Evolutionary conservation across 106 monocot species (phyloP).

Genomic region (Acorus gramineus): DNA sequence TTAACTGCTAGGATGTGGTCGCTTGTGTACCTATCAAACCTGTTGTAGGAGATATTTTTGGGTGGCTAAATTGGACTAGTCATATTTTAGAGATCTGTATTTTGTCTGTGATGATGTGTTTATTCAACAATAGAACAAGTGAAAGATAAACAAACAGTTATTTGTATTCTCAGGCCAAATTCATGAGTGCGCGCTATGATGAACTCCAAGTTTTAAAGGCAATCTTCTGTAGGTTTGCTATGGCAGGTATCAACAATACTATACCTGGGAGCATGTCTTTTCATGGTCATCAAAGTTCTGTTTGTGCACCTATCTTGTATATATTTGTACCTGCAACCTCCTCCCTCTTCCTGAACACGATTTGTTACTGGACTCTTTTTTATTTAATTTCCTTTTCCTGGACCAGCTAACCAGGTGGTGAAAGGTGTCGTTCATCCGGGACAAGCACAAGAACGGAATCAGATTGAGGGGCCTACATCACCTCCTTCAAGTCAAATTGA

Average conservation of each 20-base stretch:
- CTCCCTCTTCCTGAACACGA: background rate
- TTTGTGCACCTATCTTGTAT: background rate
- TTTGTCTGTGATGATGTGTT: too few relatives aligned
- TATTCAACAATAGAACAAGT: too few relatives aligned
- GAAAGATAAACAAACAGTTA: too few relatives aligned
- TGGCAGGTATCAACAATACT: conserved; percentile 21
- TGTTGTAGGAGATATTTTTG: too few relatives aligned
- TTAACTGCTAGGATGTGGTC: too few relatives aligned
- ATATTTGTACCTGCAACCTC: background rate
- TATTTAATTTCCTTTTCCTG: background rate
- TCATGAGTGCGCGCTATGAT: conserved; percentile 28
- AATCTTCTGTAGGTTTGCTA: conserved; percentile 22
- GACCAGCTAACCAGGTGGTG: conserved; percentile 14
- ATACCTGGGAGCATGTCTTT: background rate
- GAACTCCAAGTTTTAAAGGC: conserved; percentile 38
- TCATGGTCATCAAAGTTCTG: background rate
- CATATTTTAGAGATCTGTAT: too few relatives aligned
- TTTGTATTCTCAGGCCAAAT: conserved; percentile 27
- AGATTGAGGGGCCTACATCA: conserved; percentile 1
- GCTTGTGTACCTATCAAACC: too few relatives aligned
- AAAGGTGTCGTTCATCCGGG: conserved; percentile 2
- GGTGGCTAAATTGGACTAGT: too few relatives aligned
- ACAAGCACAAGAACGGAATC: background rate
- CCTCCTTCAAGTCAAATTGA: background rate
- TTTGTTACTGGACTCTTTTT: too few relatives aligned